Conservation (phyloP, 352 stramenopile species). For the Phytopythium mirpurense region DNA sequence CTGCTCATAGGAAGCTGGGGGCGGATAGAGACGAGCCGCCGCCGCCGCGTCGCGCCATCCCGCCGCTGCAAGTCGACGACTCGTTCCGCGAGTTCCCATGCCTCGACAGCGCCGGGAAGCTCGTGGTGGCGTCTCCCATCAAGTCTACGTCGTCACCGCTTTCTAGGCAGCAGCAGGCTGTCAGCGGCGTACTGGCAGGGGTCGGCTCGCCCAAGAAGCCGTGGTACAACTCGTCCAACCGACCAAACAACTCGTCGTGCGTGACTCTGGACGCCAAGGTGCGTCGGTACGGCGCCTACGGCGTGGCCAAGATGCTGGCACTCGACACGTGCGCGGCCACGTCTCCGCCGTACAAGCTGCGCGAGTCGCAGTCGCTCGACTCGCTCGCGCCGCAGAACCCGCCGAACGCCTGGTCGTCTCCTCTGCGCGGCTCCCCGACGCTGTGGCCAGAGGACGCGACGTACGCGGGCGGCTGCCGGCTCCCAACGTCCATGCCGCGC, state of each 20-base stretch:
- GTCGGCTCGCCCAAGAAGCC: conserved; percentile 22
- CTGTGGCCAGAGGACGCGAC: conserved; percentile 47
- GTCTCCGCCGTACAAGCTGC: conserved; percentile 18
- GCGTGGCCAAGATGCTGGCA: conserved; percentile 33
- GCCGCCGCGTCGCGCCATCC: neutral
- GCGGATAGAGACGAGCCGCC: conserved; percentile 7
- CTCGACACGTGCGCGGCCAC: conserved; percentile 18
- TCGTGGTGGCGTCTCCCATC: conserved; percentile 15
- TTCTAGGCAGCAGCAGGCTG: neutral
- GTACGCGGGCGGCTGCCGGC: conserved; percentile 25
- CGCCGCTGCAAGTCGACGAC: conserved; percentile 9
- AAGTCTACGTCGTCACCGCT: conserved; percentile 2
- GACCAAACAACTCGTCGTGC: conserved; percentile 16
- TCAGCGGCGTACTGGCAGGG: neutral
- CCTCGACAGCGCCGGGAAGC: neutral
- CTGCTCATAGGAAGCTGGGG: conserved; percentile 10
- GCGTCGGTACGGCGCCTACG: conserved; percentile 46
- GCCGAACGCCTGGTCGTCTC: conserved; percentile 26
- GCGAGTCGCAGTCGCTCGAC: conserved; percentile 33
- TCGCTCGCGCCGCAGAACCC: conserved; percentile 19
- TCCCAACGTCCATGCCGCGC: conserved; percentile 28
- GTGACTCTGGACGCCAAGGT: conserved; percentile 46
- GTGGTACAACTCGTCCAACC: conserved; percentile 49
- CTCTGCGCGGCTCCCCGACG: conserved; percentile 29
- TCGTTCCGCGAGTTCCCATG: conserved; percentile 7